These are phyloP conservation scores for Cornus suecica DNA, from an alignment of 148 eudicot genomes.

Conservation along the genomic window DNA sequence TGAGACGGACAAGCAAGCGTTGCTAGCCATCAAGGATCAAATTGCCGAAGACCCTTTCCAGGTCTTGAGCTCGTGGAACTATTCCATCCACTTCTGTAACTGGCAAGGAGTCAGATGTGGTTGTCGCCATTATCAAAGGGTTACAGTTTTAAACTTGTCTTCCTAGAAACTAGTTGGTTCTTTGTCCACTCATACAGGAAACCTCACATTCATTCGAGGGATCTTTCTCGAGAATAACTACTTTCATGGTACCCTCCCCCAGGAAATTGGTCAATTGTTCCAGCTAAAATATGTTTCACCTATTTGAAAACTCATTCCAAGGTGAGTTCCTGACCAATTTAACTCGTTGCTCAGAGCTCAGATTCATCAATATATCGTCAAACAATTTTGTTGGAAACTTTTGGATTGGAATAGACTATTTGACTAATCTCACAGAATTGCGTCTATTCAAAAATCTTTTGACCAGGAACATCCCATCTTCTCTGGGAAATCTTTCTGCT, in stretches of 20 bases:
- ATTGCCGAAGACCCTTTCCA: no score
- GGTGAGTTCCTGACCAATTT: no score
- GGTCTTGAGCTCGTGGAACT: no score
- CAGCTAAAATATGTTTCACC: neutral
- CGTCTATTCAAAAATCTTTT: neutral
- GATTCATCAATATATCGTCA: neutral
- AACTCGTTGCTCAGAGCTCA: no score
- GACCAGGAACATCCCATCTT: neutral
- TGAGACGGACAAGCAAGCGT: no score
- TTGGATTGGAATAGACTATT: neutral
- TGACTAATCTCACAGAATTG: neutral
- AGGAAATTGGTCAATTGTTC: neutral
- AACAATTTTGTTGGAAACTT: conserved; percentile 1
- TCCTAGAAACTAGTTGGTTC: neutral
- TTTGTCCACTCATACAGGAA: neutral
- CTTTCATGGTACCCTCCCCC: neutral
- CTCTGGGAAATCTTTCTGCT: conserved; percentile 6
- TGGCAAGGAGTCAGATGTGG: no score
- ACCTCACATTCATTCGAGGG: neutral
- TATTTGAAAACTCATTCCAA: neutral
- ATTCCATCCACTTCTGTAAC: no score
- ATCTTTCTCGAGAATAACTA: no score
- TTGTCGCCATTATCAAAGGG: no score
- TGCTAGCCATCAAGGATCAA: no score
- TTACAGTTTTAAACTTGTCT: neutral